phyloP scores from a whole-genome alignment of 768 basidiomycete genomes.

The Suillus clintonianus region DNA sequence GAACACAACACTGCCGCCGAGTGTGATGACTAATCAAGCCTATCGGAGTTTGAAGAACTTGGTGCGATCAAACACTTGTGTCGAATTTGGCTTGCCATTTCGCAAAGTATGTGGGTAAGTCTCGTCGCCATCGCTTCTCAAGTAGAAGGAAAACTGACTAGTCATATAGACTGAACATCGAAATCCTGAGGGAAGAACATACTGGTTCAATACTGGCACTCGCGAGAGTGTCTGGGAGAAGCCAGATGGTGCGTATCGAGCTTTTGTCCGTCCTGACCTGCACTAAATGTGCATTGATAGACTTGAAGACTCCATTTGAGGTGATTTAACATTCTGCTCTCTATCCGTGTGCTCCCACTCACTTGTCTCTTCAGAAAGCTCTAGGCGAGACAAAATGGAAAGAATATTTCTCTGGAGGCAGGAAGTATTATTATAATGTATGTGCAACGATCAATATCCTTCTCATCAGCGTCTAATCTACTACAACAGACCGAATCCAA shows the following conservation, averaged over 20 bases:
- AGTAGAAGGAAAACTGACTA: not conserved
- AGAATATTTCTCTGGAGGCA: conserved; percentile 89
- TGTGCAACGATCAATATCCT: conserved; percentile 16
- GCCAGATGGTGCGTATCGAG: conserved; percentile 70
- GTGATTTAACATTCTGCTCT: conserved; percentile 40
- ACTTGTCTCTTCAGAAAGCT: conserved; percentile 59
- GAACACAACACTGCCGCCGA: too few relatives aligned
- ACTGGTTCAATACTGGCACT: conserved; percentile 92
- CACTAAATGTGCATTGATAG: conserved; percentile 36
- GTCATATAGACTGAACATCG: conserved; percentile 80
- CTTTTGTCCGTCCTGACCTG: conserved; percentile 8
- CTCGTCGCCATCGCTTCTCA: not conserved
- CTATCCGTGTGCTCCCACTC: conserved; percentile 3
- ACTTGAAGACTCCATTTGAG: conserved; percentile 91
- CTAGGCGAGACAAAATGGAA: conserved; percentile 92
- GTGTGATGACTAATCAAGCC: not conserved
- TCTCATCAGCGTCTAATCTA: not conserved
- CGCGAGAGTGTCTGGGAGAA: conserved; percentile 98
- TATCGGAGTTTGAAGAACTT: not conserved
- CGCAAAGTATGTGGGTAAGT: conserved; percentile 34
- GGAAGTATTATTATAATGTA: conserved; percentile 91
- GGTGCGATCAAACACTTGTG: not conserved
- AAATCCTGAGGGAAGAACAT: conserved; percentile 95
- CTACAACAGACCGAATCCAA: conserved; percentile 71
- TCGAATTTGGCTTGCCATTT: conserved; percentile 1